Base-by-base conservation (phyloP, 805 yeast species). In the Jamesozyma lodderae region DNA sequence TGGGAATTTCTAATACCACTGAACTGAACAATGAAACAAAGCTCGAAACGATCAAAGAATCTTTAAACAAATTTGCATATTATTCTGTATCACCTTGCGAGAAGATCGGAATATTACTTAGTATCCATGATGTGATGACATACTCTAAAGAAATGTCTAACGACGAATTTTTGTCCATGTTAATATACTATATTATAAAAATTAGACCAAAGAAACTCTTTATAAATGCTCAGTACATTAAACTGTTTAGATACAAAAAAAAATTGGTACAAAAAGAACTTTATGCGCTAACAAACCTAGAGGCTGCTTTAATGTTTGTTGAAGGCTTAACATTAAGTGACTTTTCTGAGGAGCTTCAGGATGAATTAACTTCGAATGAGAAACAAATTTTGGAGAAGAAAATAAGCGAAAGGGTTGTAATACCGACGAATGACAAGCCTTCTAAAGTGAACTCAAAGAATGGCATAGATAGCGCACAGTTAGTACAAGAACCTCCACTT, bases 281-380 rank as follows among this genome's bases (percentile, higher is more conserved):
- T 15, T 59, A 49, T 43, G 60, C 56, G 10, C 37, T 58, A 13
- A 59, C 64, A 9, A 59, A 59, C 41, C 39, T 58, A 8, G 62
- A 58, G 27, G 64, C 63, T 1, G 60, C 62, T 1, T 41, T 59
- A 11, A 48, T 48, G n/a, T 59, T 57, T 33, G 44, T 59, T n/a
- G 62, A 55, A 28, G 53, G 55, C 2, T 42, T 59, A 16, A 53
- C 56, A 11, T 23, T 43, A 4, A 22, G 21, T 18, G 59, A 56
- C 35, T 47, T 55, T 30, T 46, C 61, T 3, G 35, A 45, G 7
- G 44, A 41, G 23, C 41, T 48, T 7, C 43, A 45, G 31, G 46
- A 41, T 13, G 42, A 48, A 19, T 31, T 57, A 17, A 21, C 46
- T 3, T 17, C 29, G 9, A 36, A 37, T 3, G 54, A 52, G 23